These are phyloP conservation scores for Saururus chinensis DNA, from an alignment of 164 flowering plant genomes.

Conservation along the genomic window DNA sequence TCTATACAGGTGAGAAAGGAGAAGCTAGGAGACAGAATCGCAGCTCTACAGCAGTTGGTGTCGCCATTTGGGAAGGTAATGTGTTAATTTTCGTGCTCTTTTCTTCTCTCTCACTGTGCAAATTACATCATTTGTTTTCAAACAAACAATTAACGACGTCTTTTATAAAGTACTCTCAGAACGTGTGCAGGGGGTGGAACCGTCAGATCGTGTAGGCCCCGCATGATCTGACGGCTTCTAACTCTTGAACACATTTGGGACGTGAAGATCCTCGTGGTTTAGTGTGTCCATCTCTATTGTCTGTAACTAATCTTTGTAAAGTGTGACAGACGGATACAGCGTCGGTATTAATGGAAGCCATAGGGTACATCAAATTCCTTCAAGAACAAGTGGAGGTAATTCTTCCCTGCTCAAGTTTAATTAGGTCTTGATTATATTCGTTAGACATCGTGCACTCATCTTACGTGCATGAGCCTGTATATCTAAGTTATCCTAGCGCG, in stretches of 20 bases:
- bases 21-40: slow-evolving; percentile 88
- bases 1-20: slow-evolving; percentile 74
- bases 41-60: slow-evolving; percentile 88
- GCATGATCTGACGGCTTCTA: too few species aligned
- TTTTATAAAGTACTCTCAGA: too few species aligned
- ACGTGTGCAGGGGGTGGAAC: too few species aligned
- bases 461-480: too few species aligned
- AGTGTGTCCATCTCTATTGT: background rate
- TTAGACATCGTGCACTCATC: too few species aligned
- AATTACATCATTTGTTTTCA: too few species aligned
- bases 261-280: background rate
- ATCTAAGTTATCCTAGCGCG: too few species aligned
- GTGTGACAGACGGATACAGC: slow-evolving; percentile 91
- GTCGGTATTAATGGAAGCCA: slow-evolving; percentile 92
- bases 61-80: slow-evolving; percentile 94
- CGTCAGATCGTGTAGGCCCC: too few species aligned
- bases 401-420: background rate
- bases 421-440: background rate
- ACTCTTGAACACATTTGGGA: too few species aligned
- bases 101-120: background rate
- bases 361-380: slow-evolving; percentile 92
- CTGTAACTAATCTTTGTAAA: slow-evolving; percentile 2
- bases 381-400: slow-evolving; percentile 89
- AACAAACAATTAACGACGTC: too few species aligned
- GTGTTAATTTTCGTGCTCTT: background rate